Evolutionary conservation across 345 rosid genomes (phyloP).

Genomic region (Citrus reticulata): DNA sequence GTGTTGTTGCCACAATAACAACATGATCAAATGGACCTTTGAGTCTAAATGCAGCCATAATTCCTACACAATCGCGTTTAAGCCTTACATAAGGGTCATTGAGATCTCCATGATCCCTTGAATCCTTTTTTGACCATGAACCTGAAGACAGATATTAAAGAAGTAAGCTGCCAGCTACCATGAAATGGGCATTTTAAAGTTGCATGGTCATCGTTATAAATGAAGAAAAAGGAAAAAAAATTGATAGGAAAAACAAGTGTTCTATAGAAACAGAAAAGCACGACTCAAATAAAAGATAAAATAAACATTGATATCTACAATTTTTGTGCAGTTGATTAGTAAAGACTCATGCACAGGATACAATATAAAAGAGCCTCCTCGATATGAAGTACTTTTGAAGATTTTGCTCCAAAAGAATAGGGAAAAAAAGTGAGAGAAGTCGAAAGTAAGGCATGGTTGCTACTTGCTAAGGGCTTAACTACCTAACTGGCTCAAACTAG

Average conservation of each 20-base stretch:
- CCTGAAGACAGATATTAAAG: slow-evolving; percentile 24
- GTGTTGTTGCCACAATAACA: slow-evolving; percentile 82
- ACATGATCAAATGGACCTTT: slow-evolving; percentile 49
- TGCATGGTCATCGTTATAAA: slow-evolving; percentile 1
- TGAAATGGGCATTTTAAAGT: background rate
- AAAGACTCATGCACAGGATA: background rate
- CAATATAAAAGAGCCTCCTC: background rate
- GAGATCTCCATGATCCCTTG: slow-evolving; percentile 61
- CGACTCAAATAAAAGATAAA: background rate
- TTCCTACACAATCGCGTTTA: slow-evolving; percentile 87
- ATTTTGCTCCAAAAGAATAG: background rate
- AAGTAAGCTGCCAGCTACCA: slow-evolving; percentile 14
- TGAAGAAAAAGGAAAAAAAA: background rate
- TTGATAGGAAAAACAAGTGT: background rate
- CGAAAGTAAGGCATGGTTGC: background rate
- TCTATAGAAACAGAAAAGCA: slow-evolving; percentile 5
- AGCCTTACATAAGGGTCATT: slow-evolving; percentile 75
- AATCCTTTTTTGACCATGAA: slow-evolving; percentile 24
- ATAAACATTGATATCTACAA: background rate
- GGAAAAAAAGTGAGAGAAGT: background rate
- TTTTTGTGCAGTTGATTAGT: background rate
- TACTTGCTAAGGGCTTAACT: background rate
- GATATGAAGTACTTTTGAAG: background rate
- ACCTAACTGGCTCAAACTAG: background rate
- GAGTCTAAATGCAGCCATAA: slow-evolving; percentile 85